Percentiles rank a stretch among this genome's conserved stretches.
phyloP scores from a whole-genome alignment of 306 rosid species.

The Dryas alaskensis region DNA sequence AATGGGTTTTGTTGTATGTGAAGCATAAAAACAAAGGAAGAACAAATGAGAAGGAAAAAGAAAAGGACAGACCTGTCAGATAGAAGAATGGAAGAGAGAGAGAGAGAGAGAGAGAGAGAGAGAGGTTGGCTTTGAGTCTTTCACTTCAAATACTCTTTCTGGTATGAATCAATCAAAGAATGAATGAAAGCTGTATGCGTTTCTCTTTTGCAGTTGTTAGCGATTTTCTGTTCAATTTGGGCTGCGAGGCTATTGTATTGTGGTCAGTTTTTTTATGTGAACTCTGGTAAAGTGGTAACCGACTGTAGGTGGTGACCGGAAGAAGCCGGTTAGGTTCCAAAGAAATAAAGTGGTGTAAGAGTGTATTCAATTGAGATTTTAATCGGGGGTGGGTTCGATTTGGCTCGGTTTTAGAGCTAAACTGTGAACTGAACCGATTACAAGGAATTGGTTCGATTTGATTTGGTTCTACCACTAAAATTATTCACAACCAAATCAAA shows the following conservation, averaged over 20 bases:
- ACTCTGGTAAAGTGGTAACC: neutral
- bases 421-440: no score
- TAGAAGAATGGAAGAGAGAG: neutral
- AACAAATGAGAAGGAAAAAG: neutral
- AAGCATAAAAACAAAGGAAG: neutral
- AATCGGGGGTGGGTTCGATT: no score
- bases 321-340: constrained; percentile 11
- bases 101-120: neutral
- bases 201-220: neutral
- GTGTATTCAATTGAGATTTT: no score
- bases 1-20: constrained; percentile 9
- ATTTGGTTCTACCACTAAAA: no score
- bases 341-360: neutral
- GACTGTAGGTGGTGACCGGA: constrained; percentile 17
- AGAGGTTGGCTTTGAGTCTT: neutral
- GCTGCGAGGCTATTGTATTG: neutral
- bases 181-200: no score
- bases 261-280: neutral
- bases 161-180: constrained; percentile 6
- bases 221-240: neutral
- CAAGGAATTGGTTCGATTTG: no score
- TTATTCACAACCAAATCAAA: no score
- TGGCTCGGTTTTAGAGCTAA: no score
- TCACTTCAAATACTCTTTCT: neutral
- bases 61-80: constrained; percentile 16